Base-by-base conservation (phyloP, 164 flowering plant genomes). In the Magnolia officinalis region DNA sequence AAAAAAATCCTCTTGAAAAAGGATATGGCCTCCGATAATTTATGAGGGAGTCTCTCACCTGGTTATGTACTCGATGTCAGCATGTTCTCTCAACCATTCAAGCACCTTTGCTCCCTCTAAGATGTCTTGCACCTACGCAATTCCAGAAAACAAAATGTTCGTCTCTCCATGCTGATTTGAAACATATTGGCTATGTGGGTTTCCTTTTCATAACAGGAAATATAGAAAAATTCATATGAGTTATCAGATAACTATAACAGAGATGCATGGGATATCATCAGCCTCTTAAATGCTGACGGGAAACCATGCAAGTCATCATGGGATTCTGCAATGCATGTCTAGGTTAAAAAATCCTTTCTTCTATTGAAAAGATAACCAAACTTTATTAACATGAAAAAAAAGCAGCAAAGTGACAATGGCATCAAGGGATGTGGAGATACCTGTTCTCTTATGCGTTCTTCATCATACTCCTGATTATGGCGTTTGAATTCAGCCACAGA, bases 91-190 rank as follows among this genome's bases (percentile, higher is more conserved):
- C 74, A 96, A 80, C 96, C 95, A 93, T 85, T 96, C 98, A 70
- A 95, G 94, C 81, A 92, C 99, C 85, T 92, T 96, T 18, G 98
- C 97, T 74, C 94, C 97, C 77, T 92, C 97, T 8, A 93, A 85
- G 49, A 92, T 81, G 74, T 89, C 98, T 87, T 95, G 92, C 21
- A 95, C 99, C 98, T 95, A 55, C 58, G 71, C 1, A 76, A 77
- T 14, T 67, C 63, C 18, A 9, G 20, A 74, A 58, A 49, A 23
- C 0, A 31, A 14, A 72, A 52, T 58, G 16, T 24, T 24, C 18
- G 24, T 55, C 31, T 13, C 10, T 13, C 19, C 16, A 20, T n/a
- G 11, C 16, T 52, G 59, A 52, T 52, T 52, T 52, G 14, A 52
- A 52, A 52, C 59, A 52, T 52, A 52, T 14, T 9, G 59, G 59